Evolutionary conservation across 2,329 filamentous ascomycete genomes (phyloP).

Genomic region (Pseudogymnoascus sp.): DNA sequence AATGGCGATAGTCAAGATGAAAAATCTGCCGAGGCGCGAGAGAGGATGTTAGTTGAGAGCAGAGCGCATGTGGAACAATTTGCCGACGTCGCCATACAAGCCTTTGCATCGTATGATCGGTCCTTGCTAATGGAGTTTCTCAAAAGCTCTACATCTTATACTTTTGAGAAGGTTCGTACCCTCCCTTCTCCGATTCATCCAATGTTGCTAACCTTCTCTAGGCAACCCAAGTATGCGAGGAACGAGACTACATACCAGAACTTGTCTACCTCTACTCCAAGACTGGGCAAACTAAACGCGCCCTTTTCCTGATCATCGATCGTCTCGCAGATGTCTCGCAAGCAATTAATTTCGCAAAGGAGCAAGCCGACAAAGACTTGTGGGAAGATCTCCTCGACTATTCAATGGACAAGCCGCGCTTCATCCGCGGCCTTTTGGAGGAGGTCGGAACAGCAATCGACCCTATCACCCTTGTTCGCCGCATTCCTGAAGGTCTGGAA

Average conservation of each 20-base stretch:
- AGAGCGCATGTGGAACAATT: constrained; percentile 72
- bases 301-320: constrained; percentile 87
- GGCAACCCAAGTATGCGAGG: constrained; percentile 72
- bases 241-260: constrained; percentile 74
- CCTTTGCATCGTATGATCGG: constrained; percentile 81
- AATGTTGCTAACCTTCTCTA: constrained; percentile 23
- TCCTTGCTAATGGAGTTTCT: constrained; percentile 78
- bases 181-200: neutral
- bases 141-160: constrained; percentile 75
- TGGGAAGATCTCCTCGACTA: constrained; percentile 95
- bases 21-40: constrained; percentile 44
- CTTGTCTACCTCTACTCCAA: constrained; percentile 95
- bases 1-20: constrained; percentile 58
- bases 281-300: constrained; percentile 86
- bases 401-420: constrained; percentile 93
- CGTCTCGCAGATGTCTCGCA: constrained; percentile 85
- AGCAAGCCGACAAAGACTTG: constrained; percentile 82
- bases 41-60: constrained; percentile 50
- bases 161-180: constrained; percentile 59
- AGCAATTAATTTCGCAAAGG: constrained; percentile 89
- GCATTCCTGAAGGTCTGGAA: constrained; percentile 87
- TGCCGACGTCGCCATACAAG: constrained; percentile 74
- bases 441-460: constrained; percentile 92
- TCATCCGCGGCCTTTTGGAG: constrained; percentile 85
- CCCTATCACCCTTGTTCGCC: constrained; percentile 78